Base-by-base conservation (phyloP, 2,329 filamentous ascomycete species). In the Verticillium zaregamsianum region DNA sequence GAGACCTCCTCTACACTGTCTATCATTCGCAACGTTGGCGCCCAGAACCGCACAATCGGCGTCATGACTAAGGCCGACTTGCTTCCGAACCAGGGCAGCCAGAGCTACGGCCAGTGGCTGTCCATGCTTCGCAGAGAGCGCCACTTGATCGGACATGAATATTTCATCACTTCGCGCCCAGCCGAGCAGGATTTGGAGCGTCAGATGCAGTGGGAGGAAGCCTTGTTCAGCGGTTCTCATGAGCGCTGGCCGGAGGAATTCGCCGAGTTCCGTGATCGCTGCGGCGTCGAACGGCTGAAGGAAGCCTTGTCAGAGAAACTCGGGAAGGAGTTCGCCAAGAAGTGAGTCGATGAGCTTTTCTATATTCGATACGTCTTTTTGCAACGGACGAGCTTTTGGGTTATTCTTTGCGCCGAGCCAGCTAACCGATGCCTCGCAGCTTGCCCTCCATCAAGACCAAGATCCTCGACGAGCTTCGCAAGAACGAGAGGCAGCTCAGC, bases 41-140 rank as follows among this genome's bases (percentile, higher is more conserved):
- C 89, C 0, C 79, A 83, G 2, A 65, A 79, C 3, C 80, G 89
- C 1, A 90, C 88, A 1, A 80, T 91, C 59, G 91, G 91, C 0
- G 90, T 96, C 0, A 80, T 97, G 17, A 97, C 93, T 0, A 97
- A 96, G 69, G 92, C 93, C 0, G 93, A 97, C 64, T 82, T 90
- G 0, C 75, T 93, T 0, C 82, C 86, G 0, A 71, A 75, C 0
- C 80, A 81, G 0, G 78, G 81, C 2, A 76, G 75, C 0, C 77
- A 85, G 1, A 76, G 79, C 0, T 69, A 76, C 32, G 66, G 74
- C 0, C 86, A 88, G 61, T 91, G 90, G 83, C 70, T 85, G 0
- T 76, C 82, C 0, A 88, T 93, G 61, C 79, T 96, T 5, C 77
- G 79, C 0, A 86, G 86, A 0, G 70, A 84, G 2, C 82, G 84